Conservation (phyloP, 192 early-diverging fungal genomes). For the Coemansia pectinata region DNA sequence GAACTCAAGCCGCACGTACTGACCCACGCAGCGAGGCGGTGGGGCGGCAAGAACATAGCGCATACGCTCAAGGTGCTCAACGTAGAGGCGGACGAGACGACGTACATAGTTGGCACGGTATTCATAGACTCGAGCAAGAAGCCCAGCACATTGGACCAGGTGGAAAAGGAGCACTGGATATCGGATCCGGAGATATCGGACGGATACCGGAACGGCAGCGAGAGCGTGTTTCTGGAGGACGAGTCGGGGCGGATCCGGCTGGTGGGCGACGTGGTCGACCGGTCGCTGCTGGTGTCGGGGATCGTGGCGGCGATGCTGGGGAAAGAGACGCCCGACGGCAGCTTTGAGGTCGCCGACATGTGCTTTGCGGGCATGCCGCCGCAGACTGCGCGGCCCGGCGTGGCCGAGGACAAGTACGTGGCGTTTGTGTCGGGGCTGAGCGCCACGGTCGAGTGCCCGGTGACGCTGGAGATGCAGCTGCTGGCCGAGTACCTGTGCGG, state of each 20-base stretch:
- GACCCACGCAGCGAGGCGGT: conserved; percentile 50
- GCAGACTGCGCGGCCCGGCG: conserved; percentile 42
- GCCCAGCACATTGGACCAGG: conserved; percentile 88
- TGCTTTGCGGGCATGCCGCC: conserved; percentile 70
- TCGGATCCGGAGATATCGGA: conserved; percentile 59
- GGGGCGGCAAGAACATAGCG: conserved; percentile 20
- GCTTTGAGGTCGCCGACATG: conserved; percentile 84
- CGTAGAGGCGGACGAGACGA: conserved; percentile 61
- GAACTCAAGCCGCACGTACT: conserved; percentile 64
- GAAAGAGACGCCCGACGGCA: conserved; percentile 68
- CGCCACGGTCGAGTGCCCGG: conserved; percentile 47
- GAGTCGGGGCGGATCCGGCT: conserved; percentile 88
- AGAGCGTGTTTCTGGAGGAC: conserved; percentile 79
- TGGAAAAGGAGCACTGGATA: conserved; percentile 79
- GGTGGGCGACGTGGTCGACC: conserved; percentile 60
- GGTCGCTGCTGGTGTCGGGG: conserved; percentile 72
- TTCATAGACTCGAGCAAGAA: conserved; percentile 86
- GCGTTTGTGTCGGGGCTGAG: conserved; percentile 83
- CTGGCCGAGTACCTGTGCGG: conserved; percentile 80
- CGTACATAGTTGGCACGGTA: conserved; percentile 83
- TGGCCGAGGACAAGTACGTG: conserved; percentile 62
- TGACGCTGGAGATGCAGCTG: conserved; percentile 66
- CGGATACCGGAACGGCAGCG: conserved; percentile 68
- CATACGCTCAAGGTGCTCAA: conserved; percentile 72
- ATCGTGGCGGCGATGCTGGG: conserved; percentile 80